Conservation (phyloP, 495 filamentous ascomycete genomes). For the Talaromyces adpressus region DNA sequence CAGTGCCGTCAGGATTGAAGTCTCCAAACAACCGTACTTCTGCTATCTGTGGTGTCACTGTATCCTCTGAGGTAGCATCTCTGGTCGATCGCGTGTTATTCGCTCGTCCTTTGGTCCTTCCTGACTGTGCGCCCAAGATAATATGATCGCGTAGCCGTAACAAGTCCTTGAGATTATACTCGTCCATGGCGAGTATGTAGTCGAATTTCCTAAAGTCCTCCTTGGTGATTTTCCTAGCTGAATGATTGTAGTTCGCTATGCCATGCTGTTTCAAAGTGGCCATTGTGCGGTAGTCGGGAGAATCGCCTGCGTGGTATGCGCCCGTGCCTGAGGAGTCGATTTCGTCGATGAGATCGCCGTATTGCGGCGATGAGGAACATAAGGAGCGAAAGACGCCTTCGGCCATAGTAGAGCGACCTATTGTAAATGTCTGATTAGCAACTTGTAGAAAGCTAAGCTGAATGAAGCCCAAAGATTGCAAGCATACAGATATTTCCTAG, state of each 20-base stretch:
- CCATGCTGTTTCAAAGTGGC: conserved; percentile 65
- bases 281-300: conserved; percentile 80
- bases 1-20: conserved; percentile 59
- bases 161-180: conserved; percentile 70
- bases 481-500: conserved; percentile 98
- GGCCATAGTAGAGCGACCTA: conserved; percentile 80
- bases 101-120: conserved; percentile 6
- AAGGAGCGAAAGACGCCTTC: conserved; percentile 83
- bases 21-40: conserved; percentile 79
- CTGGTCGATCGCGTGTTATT: conserved; percentile 14
- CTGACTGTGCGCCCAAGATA: conserved; percentile 36
- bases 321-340: conserved; percentile 90
- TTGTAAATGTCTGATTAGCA: not conserved
- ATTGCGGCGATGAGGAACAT: conserved; percentile 41
- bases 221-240: conserved; percentile 63
- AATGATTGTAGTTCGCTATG: conserved; percentile 69
- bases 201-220: conserved; percentile 79
- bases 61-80: conserved; percentile 15
- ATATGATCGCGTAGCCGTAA: conserved; percentile 50
- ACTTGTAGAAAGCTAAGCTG: too few relatives aligned
- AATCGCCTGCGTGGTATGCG: conserved; percentile 68
- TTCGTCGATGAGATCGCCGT: conserved; percentile 46
- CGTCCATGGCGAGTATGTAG: conserved; percentile 93
- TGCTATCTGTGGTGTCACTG: conserved; percentile 29
- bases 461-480: too few relatives aligned